A percentile compares a stretch with the other conserved stretches of the same genome.
These are phyloP conservation scores for Tuber magnatum DNA, from an alignment of 495 filamentous ascomycete genomes.

Conservation along the genomic window DNA sequence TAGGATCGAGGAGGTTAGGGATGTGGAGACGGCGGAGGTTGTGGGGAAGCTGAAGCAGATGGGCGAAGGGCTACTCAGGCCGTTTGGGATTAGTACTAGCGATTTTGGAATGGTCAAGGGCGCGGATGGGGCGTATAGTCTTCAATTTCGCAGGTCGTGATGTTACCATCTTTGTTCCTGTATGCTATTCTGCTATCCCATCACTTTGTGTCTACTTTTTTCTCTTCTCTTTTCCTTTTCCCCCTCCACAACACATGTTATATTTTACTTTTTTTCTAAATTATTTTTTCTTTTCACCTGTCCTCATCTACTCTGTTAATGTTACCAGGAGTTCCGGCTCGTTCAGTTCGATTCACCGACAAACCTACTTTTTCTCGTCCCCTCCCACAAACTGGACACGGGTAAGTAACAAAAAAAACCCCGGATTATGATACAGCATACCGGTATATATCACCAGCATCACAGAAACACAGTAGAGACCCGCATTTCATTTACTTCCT, in stretches of 20 bases:
- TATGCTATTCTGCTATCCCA: neutral
- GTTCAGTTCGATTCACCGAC: neutral
- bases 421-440: too few species aligned
- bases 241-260: neutral
- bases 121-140: slow-evolving; percentile 81
- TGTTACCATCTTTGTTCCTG: neutral
- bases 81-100: slow-evolving; percentile 85
- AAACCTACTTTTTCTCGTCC: neutral
- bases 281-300: neutral
- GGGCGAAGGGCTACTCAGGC: slow-evolving; percentile 83
- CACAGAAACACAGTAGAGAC: neutral
- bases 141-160: slow-evolving; percentile 40
- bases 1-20: slow-evolving; percentile 64
- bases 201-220: neutral
- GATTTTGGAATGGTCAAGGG: slow-evolving; percentile 92
- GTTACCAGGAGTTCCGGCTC: neutral
- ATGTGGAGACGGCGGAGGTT: slow-evolving; percentile 88
- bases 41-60: slow-evolving; percentile 91
- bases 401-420: too few species aligned
- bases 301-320: neutral
- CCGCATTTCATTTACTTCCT: neutral
- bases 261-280: neutral
- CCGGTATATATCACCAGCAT: neutral
- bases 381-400: neutral
- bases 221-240: neutral